Evolutionary conservation across 2,329 filamentous ascomycete genomes (phyloP), one percentile per base, ranked within the genome.

Genomic region (Talaromyces rugulosus): DNA sequence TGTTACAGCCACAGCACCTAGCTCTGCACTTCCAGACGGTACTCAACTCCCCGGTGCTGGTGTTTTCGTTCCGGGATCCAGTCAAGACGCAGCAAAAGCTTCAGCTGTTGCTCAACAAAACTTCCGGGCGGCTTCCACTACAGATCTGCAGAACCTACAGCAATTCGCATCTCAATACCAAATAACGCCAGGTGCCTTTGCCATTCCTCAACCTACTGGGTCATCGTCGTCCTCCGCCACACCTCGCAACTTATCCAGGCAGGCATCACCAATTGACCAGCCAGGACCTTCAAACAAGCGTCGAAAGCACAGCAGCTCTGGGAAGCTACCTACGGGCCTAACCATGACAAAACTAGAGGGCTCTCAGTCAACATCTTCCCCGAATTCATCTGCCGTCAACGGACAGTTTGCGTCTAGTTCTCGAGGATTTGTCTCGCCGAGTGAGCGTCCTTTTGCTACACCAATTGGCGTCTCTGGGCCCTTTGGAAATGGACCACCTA

Each of bases 291-390:
- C 82, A 36, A 83, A 86, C 51, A 96, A 96, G 81, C 92, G 92
- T 77, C 85, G 92, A 65, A 96, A 96, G 75, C 87, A 89, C 5
- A 92, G 88, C 72, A 83, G 83, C 47, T 84, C 85, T 16, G 76
- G 80, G 36, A 91, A 91, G 73, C 79, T 96, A 14, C 90, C 91
- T 0, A 87, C 84, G 18, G 87, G 85, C 16, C 77, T 96, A 67
- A 85, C 88, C 7, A 96, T 96, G 92, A 96, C 92, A 1, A 87
- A 87, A 60, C 80, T 95, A 40, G 90, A 95, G 67, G 87, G 85
- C 1, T 79, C 74, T 60, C 78, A 78, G 57, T 66, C 74, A 18
- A 71, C 73, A 6, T 63, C 67, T 60, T 59, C 69, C 27, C 66
- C 66, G 31, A 66, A 75, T 66, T 70, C 83, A 68, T 70, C 78